These are phyloP conservation scores for Magnolia changhungtana DNA, from an alignment of 164 flowering plant genomes.

Conservation along the genomic window DNA sequence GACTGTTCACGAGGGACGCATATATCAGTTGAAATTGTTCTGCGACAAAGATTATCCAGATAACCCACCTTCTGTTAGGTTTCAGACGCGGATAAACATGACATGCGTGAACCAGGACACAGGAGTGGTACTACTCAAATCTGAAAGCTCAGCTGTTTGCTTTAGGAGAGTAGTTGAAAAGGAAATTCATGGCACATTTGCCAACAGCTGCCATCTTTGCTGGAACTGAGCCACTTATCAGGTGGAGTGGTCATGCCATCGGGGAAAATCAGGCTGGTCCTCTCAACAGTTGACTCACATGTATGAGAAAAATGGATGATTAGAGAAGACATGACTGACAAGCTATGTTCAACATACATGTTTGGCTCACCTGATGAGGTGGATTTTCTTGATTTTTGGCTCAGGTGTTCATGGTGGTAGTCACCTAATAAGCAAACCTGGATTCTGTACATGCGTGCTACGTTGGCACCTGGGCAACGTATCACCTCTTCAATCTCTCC, in stretches of 20 bases:
- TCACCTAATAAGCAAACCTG: not conserved
- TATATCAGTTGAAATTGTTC: conserved; percentile 73
- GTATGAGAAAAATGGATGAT: not conserved
- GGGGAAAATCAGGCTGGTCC: not conserved
- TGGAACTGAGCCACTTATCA: not conserved
- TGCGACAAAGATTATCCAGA: conserved; percentile 81
- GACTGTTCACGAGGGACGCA: conserved; percentile 79
- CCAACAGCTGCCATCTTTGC: not conserved
- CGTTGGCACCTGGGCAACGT: not conserved
- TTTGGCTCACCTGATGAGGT: too few species aligned
- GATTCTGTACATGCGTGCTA: not conserved
- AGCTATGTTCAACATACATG: not conserved
- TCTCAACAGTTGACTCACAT: not conserved
- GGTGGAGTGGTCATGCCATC: too few species aligned
- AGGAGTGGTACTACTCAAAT: conserved; percentile 46
- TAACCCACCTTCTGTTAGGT: conserved; percentile 62
- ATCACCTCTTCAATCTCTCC: not conserved
- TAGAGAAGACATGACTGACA: not conserved
- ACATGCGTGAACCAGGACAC: conserved; percentile 68
- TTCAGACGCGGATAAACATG: conserved; percentile 74
- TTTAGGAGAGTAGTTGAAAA: not conserved
- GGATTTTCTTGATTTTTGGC: too few species aligned
- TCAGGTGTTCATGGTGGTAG: not conserved
- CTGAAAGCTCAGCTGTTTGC: not conserved
- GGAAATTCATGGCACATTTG: not conserved